phyloP scores from a whole-genome alignment of 2,329 filamentous ascomycete species.

The Fusarium humuli region DNA sequence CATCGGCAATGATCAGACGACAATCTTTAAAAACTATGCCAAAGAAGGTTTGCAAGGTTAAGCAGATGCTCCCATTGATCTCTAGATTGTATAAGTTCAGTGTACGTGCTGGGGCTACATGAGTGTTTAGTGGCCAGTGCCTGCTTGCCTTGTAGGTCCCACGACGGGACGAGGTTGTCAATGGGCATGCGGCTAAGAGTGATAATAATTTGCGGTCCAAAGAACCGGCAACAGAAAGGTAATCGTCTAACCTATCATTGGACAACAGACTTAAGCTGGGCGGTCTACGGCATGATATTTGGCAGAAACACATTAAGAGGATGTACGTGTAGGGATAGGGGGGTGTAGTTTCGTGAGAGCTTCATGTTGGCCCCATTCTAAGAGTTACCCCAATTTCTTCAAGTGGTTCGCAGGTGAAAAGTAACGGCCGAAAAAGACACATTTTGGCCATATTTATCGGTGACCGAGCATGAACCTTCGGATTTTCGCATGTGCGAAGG shows the following conservation, averaged over 20 bases:
- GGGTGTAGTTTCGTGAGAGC: conserved; percentile 33
- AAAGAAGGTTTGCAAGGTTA: background rate
- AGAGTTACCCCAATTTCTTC: conserved; percentile 39
- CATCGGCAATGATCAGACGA: conserved; percentile 7
- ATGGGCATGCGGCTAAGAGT: conserved; percentile 33
- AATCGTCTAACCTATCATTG: conserved; percentile 39
- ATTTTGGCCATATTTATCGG: conserved; percentile 33
- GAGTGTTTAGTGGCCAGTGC: background rate
- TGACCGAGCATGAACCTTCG: conserved; percentile 43
- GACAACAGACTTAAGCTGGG: conserved; percentile 27
- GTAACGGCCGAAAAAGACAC: conserved; percentile 13
- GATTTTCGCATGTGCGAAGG: conserved; percentile 43
- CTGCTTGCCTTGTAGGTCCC: background rate
- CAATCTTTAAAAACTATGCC: background rate
- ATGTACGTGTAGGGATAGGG: conserved; percentile 24
- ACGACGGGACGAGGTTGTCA: background rate
- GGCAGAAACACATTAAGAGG: conserved; percentile 37
- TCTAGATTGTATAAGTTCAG: background rate
- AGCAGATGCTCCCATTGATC: background rate
- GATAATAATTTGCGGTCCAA: background rate
- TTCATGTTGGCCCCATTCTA: conserved; percentile 28
- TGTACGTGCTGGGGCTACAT: background rate
- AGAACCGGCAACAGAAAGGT: conserved; percentile 30
- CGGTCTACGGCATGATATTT: conserved; percentile 39
- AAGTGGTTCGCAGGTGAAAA: conserved; percentile 21